These are phyloP conservation scores for Limonomyces culmigenus DNA, from an alignment of 1,284 basidiomycete genomes.

Conservation along the genomic window DNA sequence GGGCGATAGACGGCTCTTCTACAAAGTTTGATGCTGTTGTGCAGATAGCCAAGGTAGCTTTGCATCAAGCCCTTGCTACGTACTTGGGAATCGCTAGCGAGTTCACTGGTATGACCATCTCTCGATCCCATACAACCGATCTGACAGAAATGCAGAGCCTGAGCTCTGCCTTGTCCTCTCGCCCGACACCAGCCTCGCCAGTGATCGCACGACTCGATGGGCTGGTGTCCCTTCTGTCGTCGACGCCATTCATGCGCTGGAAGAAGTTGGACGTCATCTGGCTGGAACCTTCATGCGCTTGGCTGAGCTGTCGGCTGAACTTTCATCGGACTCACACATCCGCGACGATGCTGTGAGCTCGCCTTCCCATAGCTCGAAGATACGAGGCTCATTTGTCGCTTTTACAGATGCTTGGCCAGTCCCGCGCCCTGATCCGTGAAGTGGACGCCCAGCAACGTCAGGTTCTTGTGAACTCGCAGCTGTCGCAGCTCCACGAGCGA, in stretches of 20 bases:
- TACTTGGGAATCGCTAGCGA: conserved; percentile 56
- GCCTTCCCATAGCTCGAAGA: background rate
- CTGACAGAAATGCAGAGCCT: conserved; percentile 25
- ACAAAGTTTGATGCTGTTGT: background rate
- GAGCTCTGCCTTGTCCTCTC: conserved; percentile 17
- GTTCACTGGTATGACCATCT: conserved; percentile 42
- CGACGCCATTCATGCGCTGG: conserved; percentile 55
- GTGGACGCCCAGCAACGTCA: conserved; percentile 56
- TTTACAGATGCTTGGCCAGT: conserved; percentile 33
- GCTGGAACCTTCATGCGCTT: conserved; percentile 47
- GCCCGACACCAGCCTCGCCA: conserved; percentile 6
- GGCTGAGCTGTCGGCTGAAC: conserved; percentile 47
- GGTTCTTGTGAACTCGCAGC: conserved; percentile 40
- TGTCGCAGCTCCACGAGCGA: conserved; percentile 28
- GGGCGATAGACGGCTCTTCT: background rate
- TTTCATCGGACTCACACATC: conserved; percentile 54
- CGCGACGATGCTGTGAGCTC: conserved; percentile 47
- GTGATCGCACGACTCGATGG: conserved; percentile 10
- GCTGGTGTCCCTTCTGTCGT: conserved; percentile 66
- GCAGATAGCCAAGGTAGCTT: conserved; percentile 24
- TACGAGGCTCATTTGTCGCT: conserved; percentile 3
- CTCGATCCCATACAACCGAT: conserved; percentile 47
- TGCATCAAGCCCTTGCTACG: conserved; percentile 41
- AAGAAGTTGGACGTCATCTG: conserved; percentile 43
- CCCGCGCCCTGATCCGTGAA: conserved; percentile 36